phyloP scores from a whole-genome alignment of 1,139 yeast genomes.

The Candida tropicalis region DNA sequence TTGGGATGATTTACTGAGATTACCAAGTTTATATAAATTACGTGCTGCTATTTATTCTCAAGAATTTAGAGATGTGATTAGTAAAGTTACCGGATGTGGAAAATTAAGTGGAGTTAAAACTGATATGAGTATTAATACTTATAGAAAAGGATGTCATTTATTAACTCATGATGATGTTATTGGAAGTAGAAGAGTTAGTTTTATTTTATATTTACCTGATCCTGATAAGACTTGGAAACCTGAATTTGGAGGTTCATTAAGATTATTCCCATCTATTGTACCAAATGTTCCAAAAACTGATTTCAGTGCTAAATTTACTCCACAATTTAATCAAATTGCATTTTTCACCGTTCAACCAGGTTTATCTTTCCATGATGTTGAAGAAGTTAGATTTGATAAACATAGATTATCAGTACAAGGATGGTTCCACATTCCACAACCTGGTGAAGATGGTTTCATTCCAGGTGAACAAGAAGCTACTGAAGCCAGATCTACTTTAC shows the following conservation, averaged over 20 bases:
- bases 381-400: slow-evolving; percentile 89
- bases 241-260: slow-evolving; percentile 87
- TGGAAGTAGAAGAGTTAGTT: slow-evolving; percentile 91
- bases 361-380: slow-evolving; percentile 94
- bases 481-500: slow-evolving; percentile 76
- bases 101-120: slow-evolving; percentile 86
- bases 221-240: slow-evolving; percentile 88
- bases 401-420: slow-evolving; percentile 94
- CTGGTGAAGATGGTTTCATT: slow-evolving; percentile 82
- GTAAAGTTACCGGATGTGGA: slow-evolving; percentile 86
- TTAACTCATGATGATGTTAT: slow-evolving; percentile 97
- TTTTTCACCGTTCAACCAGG: slow-evolving; percentile 97
- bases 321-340: slow-evolving; percentile 95
- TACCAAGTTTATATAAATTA: slow-evolving; percentile 74
- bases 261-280: slow-evolving; percentile 82
- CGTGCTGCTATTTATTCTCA: slow-evolving; percentile 87
- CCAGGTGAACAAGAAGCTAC: slow-evolving; percentile 79
- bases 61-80: slow-evolving; percentile 78
- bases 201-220: slow-evolving; percentile 88
- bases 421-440: slow-evolving; percentile 98
- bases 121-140: slow-evolving; percentile 90
- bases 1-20: slow-evolving; percentile 68
- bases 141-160: slow-evolving; percentile 90
- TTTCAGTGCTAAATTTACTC: slow-evolving; percentile 67
- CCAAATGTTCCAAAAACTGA: slow-evolving; percentile 92